Evolutionary conservation across 148 eudicot species (phyloP).

Genomic region (Vaccinium corymbosum): DNA sequence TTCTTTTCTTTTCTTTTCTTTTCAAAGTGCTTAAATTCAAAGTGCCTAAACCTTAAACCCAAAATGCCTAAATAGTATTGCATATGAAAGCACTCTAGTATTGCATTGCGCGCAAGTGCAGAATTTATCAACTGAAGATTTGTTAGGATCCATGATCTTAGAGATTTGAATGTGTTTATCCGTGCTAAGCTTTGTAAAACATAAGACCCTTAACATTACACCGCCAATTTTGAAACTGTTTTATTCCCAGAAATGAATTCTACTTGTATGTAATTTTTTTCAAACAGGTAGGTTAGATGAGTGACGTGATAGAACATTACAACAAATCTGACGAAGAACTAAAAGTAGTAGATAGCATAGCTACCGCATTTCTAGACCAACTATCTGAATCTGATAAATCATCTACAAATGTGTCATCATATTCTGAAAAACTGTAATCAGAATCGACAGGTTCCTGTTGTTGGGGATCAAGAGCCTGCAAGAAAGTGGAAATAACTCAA

Average conservation of each 20-base stretch:
- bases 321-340: background rate
- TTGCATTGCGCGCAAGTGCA: background rate
- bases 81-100: too few species aligned
- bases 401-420: constrained; percentile 41
- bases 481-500: constrained; percentile 7
- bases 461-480: constrained; percentile 44
- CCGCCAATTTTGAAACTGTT: background rate
- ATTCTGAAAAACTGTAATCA: constrained; percentile 57
- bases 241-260: background rate
- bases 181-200: background rate
- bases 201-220: background rate
- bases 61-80: too few species aligned
- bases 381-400: constrained; percentile 53
- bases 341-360: background rate
- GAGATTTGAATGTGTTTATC: background rate
- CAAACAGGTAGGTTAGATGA: background rate
- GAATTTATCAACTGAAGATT: background rate
- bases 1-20: too few species aligned
- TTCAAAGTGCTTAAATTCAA: too few species aligned
- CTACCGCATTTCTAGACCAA: constrained; percentile 48
- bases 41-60: too few species aligned
- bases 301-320: constrained; percentile 4
- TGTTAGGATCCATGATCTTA: background rate
- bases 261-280: background rate
- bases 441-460: constrained; percentile 22